Percentiles rank a stretch among this genome's conserved stretches.
Evolutionary conservation across 2,329 filamentous ascomycete species (phyloP).

Genomic region (Fusarium sulawesiense): DNA sequence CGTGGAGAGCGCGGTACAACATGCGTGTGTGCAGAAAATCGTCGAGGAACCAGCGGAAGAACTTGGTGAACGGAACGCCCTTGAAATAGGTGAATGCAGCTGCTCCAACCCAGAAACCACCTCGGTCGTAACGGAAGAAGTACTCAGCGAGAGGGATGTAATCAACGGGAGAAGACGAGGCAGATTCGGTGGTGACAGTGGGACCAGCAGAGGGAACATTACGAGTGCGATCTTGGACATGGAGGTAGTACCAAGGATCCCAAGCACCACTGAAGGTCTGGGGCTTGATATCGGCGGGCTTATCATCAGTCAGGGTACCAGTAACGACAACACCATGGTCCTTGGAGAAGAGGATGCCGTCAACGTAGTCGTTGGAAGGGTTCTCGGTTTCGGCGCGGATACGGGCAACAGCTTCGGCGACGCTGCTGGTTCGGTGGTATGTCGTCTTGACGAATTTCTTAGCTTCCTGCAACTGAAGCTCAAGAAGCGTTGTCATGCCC

Average conservation of each 20-base stretch:
- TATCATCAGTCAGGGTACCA: constrained; percentile 65
- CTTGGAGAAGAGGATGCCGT: constrained; percentile 72
- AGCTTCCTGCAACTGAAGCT: constrained; percentile 68
- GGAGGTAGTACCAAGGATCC: constrained; percentile 82
- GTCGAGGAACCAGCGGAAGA: constrained; percentile 76
- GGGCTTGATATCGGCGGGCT: constrained; percentile 48
- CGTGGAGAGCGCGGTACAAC: constrained; percentile 78
- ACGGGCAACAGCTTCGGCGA: constrained; percentile 52
- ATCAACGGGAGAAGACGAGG: constrained; percentile 54
- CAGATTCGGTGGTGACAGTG: constrained; percentile 23
- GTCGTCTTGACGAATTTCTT: constrained; percentile 67
- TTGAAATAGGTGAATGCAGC: constrained; percentile 75
- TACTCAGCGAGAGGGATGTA: constrained; percentile 77
- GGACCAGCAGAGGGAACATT: constrained; percentile 35
- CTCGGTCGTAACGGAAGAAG: constrained; percentile 81
- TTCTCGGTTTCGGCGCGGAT: constrained; percentile 58
- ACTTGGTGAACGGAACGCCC: constrained; percentile 71
- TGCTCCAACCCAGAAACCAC: constrained; percentile 78
- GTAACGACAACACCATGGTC: constrained; percentile 69
- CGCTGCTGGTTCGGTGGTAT: constrained; percentile 61
- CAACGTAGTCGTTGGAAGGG: constrained; percentile 70
- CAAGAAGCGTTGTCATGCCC: constrained; percentile 73
- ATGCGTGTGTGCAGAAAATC: constrained; percentile 80
- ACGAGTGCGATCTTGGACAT: constrained; percentile 62
- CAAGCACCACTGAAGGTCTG: constrained; percentile 69